phyloP scores from a whole-genome alignment of 2,329 filamentous ascomycete species.

The Onygena corvina region DNA sequence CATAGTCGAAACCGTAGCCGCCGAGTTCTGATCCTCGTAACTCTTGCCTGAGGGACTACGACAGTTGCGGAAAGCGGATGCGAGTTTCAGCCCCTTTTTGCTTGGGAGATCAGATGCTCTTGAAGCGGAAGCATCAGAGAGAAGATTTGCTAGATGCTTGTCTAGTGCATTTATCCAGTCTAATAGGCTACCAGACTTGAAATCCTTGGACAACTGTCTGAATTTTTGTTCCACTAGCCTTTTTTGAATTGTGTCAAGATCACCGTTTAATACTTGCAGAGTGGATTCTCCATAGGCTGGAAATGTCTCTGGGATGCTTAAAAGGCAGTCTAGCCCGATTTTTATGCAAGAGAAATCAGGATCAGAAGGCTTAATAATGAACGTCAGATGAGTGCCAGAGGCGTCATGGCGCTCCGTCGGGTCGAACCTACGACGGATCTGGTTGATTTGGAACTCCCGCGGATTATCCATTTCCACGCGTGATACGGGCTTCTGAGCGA shows the following conservation, averaged over 20 bases:
- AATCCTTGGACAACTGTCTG: slow-evolving; percentile 48
- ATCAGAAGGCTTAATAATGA: slow-evolving; percentile 60
- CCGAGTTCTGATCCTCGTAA: slow-evolving; percentile 27
- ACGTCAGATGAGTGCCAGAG: slow-evolving; percentile 47
- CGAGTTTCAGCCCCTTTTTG: background rate
- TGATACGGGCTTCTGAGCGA: slow-evolving; percentile 49
- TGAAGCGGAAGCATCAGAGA: slow-evolving; percentile 40
- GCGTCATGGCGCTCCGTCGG: slow-evolving; percentile 37
- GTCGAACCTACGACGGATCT: slow-evolving; percentile 56
- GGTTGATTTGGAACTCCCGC: slow-evolving; percentile 60
- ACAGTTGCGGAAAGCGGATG: background rate
- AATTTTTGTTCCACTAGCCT: slow-evolving; percentile 69
- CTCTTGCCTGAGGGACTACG: slow-evolving; percentile 23
- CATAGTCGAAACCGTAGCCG: slow-evolving; percentile 12
- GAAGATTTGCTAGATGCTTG: slow-evolving; percentile 43
- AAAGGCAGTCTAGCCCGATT: slow-evolving; percentile 52
- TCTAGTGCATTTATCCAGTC: slow-evolving; percentile 58
- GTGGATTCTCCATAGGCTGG: slow-evolving; percentile 44
- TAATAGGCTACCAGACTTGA: slow-evolving; percentile 46
- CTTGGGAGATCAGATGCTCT: slow-evolving; percentile 25
- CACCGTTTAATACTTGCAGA: slow-evolving; percentile 54
- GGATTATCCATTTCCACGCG: slow-evolving; percentile 54
- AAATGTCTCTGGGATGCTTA: slow-evolving; percentile 54
- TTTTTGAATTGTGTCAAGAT: slow-evolving; percentile 59
- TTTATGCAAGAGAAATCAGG: slow-evolving; percentile 76